Evolutionary conservation across 176 grass and related monocot genomes (phyloP), one percentile per base, ranked within the genome.

Genomic region (Themeda triandra): DNA sequence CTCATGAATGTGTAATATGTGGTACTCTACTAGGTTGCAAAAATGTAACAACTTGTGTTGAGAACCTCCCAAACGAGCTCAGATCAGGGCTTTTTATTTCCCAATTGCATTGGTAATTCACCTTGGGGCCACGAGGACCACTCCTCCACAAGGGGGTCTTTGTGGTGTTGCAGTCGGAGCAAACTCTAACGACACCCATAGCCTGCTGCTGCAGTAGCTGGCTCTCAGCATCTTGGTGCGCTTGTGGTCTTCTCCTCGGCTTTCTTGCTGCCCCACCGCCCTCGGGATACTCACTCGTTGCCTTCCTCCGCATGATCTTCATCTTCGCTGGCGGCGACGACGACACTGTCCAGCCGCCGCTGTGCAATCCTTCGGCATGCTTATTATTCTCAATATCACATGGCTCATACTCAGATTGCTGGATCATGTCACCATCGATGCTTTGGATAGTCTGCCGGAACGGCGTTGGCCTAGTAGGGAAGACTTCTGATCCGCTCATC

Each of bases 111-210:
- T 83, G 58, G 76, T 29, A 81, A 23, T 33, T 77, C 83, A 95
- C 96, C 93, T 96, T 99, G 49, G 96, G 96, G 83, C 96, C 96
- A 69, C 93, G 68, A 79, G 96, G 96, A 80, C 96, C 96, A 79
- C 91, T 99, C 63, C 96, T 92, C 96, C 96, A 99, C 68, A 99
- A 73, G 58, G 96, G 96, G 33, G 96, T 99, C 78, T 96, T 99
- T 21, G 91, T 94, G 29, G 96, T 99, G 88, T 91, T 95, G 87
- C 96, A 99, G 82, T 94, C 93, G 30, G 88, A 96, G 91, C 96
- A 99, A 63, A 96, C 91, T 85, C 91, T 90, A 80, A 99, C 41
- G 40, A 99, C 58, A 64, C 86, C 91, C 66, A 64, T 82, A 35
- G 87, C 64, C 56, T 83, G 79, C 70, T 86, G 49, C n/a, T 6